These are phyloP conservation scores for Kwoniella bestiolae DNA, from an alignment of 768 basidiomycete genomes.

Conservation along the genomic window DNA sequence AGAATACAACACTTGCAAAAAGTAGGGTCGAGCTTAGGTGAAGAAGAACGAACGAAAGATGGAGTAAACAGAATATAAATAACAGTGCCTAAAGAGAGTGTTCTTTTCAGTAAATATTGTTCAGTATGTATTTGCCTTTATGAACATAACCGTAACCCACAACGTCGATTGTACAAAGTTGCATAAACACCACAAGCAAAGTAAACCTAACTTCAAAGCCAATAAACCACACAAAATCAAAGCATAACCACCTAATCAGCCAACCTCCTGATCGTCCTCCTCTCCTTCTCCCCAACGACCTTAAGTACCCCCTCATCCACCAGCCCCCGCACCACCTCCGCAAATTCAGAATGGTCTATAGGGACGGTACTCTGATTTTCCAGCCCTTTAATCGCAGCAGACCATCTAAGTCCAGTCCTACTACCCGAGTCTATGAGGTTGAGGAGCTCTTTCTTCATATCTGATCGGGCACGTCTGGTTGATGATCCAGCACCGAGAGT, in stretches of 20 bases:
- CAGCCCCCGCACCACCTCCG: slow-evolving; percentile 58
- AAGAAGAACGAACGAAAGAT: too few relatives aligned
- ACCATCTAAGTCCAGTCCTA: slow-evolving; percentile 72
- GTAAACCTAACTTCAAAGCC: too few relatives aligned
- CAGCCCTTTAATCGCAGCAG: slow-evolving; percentile 75
- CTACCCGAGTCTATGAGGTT: slow-evolving; percentile 47
- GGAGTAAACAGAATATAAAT: too few relatives aligned
- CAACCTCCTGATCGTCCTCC: slow-evolving; percentile 67
- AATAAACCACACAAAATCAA: not conserved
- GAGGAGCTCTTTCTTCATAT: slow-evolving; percentile 74
- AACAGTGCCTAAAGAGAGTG: too few relatives aligned
- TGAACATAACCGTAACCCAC: too few relatives aligned
- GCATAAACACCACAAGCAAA: too few relatives aligned
- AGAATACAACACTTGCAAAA: too few relatives aligned
- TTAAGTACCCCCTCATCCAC: slow-evolving; percentile 86
- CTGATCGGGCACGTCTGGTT: slow-evolving; percentile 82
- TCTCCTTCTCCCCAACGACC: slow-evolving; percentile 84
- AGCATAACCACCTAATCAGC: too few relatives aligned
- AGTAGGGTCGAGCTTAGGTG: too few relatives aligned
- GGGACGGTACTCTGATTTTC: slow-evolving; percentile 82
- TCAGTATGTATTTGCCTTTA: too few relatives aligned
- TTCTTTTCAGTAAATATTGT: too few relatives aligned
- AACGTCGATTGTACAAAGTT: too few relatives aligned
- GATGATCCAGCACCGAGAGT: slow-evolving; percentile 90
- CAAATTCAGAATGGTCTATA: slow-evolving; percentile 79